phyloP scores from a whole-genome alignment of 2,329 filamentous ascomycete species.

The Dothistroma septosporum region DNA sequence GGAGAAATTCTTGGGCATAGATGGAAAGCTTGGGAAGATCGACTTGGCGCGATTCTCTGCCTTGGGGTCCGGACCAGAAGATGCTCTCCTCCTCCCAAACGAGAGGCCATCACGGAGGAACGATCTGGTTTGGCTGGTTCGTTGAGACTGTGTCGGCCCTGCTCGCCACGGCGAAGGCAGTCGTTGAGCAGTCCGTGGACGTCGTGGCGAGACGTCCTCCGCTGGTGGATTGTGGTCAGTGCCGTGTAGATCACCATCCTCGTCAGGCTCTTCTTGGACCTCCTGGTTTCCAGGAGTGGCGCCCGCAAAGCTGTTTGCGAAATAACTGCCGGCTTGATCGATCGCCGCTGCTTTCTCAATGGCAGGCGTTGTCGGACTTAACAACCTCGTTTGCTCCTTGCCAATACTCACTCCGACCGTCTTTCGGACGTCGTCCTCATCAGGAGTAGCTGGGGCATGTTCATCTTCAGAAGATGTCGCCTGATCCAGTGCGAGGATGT shows the following conservation, averaged over 20 bases:
- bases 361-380: slow-evolving; percentile 54
- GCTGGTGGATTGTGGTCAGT: not conserved
- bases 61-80: slow-evolving; percentile 36
- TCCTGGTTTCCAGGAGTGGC: slow-evolving; percentile 1
- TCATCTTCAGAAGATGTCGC: slow-evolving; percentile 47
- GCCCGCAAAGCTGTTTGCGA: slow-evolving; percentile 30
- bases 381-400: slow-evolving; percentile 53
- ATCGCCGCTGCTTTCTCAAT: slow-evolving; percentile 57
- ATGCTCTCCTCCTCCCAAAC: slow-evolving; percentile 37
- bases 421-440: slow-evolving; percentile 39
- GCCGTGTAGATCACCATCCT: not conserved
- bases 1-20: slow-evolving; percentile 30
- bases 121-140: slow-evolving; percentile 35
- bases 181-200: not conserved
- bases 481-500: slow-evolving; percentile 35
- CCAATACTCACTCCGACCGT: slow-evolving; percentile 59
- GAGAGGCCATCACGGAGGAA: slow-evolving; percentile 39
- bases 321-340: slow-evolving; percentile 48
- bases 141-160: slow-evolving; percentile 35
- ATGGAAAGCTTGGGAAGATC: slow-evolving; percentile 29
- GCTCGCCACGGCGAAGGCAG: slow-evolving; percentile 47
- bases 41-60: slow-evolving; percentile 26
- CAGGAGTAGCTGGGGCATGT: slow-evolving; percentile 27
- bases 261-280: slow-evolving; percentile 12
- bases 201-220: not conserved